Percentiles rank a stretch among this genome's conserved stretches.
Conservation (phyloP, 2,329 filamentous ascomycete genomes). For the Fusarium decemcellulare region DNA sequence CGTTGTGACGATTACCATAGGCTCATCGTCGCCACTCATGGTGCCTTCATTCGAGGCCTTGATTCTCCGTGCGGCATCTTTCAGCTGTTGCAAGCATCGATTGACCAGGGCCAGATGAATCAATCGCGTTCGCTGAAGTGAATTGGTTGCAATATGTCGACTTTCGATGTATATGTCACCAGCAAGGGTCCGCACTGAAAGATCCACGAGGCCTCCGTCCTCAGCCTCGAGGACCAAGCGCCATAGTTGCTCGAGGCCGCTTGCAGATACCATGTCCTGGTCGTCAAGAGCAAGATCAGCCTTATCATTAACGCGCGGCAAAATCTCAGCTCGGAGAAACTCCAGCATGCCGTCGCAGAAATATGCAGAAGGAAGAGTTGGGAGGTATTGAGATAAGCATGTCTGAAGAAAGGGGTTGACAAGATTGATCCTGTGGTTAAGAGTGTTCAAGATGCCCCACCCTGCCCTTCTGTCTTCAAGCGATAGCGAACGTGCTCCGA, state of each 20-base stretch:
- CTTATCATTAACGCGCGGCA: conserved; percentile 61
- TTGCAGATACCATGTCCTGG: conserved; percentile 65
- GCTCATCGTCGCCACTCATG: conserved; percentile 63
- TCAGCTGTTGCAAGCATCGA: conserved; percentile 80
- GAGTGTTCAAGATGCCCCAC: conserved; percentile 76
- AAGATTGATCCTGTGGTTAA: conserved; percentile 58
- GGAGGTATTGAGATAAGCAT: conserved; percentile 71
- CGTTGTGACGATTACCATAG: conserved; percentile 65
- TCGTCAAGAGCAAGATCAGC: conserved; percentile 65
- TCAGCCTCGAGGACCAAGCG: conserved; percentile 81
- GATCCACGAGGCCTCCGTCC: conserved; percentile 73
- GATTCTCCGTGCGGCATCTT: conserved; percentile 69
- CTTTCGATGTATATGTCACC: conserved; percentile 77
- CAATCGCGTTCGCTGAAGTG: conserved; percentile 64
- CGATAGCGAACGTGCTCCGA: conserved; percentile 74
- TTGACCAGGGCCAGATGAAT: conserved; percentile 80
- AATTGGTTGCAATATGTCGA: conserved; percentile 63
- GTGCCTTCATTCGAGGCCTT: conserved; percentile 62
- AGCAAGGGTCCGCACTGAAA: conserved; percentile 80
- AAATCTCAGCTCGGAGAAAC: conserved; percentile 70
- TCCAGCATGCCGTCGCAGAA: conserved; percentile 74
- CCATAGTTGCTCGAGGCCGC: conserved; percentile 83
- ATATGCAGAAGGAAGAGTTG: conserved; percentile 67
- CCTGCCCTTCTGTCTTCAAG: conserved; percentile 74
- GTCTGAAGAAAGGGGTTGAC: conserved; percentile 68